Conservation (phyloP, 257 asterid genomes). For the Petrea volubilis region DNA sequence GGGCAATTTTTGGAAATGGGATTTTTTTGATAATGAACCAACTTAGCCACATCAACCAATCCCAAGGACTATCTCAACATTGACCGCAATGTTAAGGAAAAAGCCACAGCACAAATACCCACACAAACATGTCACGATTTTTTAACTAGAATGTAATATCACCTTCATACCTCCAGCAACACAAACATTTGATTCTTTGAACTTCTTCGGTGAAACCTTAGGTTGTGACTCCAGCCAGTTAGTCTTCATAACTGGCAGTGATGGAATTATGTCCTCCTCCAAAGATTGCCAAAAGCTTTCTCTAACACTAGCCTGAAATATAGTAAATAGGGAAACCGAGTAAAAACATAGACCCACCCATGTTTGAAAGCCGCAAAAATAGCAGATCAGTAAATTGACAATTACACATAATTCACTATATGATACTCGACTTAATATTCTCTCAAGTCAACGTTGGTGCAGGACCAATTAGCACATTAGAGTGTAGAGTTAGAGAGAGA, state of each 20-base stretch:
- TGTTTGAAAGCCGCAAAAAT: neutral
- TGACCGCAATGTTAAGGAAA: constrained; percentile 9
- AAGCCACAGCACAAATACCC: constrained; percentile 4
- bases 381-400: constrained; percentile 13
- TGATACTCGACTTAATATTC: neutral
- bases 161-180: constrained; percentile 95
- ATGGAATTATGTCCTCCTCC: constrained; percentile 87
- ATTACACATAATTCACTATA: constrained; percentile 5
- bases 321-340: constrained; percentile 16
- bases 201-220: constrained; percentile 61
- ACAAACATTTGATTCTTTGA: constrained; percentile 81
- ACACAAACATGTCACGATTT: neutral
- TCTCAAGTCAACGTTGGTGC: constrained; percentile 11
- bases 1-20: neutral
- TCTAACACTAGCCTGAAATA: constrained; percentile 61
- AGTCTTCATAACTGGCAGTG: constrained; percentile 57
- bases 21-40: constrained; percentile 7
- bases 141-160: constrained; percentile 33
- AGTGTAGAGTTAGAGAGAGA: constrained; percentile 8
- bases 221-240: constrained; percentile 91
- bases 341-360: constrained; percentile 5
- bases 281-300: constrained; percentile 81
- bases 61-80: constrained; percentile 6
- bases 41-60: constrained; percentile 7
- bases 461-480: constrained; percentile 12